phyloP scores from a whole-genome alignment of 2,329 filamentous ascomycete genomes.

The Hymenoscyphus infarciens region DNA sequence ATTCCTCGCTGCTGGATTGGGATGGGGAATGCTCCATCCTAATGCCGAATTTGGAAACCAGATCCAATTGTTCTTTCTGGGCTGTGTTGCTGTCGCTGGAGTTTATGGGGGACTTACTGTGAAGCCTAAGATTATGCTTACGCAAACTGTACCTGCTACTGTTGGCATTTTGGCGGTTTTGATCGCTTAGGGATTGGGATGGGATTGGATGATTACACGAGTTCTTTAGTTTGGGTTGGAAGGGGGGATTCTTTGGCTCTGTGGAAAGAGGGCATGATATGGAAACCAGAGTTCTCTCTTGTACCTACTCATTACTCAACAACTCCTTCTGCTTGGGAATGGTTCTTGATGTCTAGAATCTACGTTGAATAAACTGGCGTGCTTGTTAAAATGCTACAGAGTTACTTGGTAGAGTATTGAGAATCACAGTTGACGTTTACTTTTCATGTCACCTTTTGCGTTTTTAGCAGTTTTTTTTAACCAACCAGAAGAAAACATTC shows the following conservation, averaged over 20 bases:
- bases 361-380: background rate
- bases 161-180: slow-evolving; percentile 34
- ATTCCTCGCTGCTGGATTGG: slow-evolving; percentile 47
- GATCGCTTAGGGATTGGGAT: slow-evolving; percentile 1
- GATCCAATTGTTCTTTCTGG: slow-evolving; percentile 47
- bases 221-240: background rate
- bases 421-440: no score
- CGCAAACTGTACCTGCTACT: slow-evolving; percentile 41
- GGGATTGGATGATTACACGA: background rate
- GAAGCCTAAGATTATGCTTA: slow-evolving; percentile 40
- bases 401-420: no score
- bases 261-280: background rate
- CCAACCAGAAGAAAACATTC: no score
- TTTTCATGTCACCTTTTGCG: no score
- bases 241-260: background rate
- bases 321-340: no score
- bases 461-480: no score
- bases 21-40: slow-evolving; percentile 47
- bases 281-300: no score
- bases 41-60: slow-evolving; percentile 41
- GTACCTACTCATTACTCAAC: no score
- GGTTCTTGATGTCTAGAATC: no score
- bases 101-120: slow-evolving; percentile 44
- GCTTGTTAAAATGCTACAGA: no score
- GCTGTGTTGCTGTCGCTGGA: slow-evolving; percentile 44